phyloP scores from a whole-genome alignment of 108 stramenopile genomes.

The Cyclotella kingstonii region DNA sequence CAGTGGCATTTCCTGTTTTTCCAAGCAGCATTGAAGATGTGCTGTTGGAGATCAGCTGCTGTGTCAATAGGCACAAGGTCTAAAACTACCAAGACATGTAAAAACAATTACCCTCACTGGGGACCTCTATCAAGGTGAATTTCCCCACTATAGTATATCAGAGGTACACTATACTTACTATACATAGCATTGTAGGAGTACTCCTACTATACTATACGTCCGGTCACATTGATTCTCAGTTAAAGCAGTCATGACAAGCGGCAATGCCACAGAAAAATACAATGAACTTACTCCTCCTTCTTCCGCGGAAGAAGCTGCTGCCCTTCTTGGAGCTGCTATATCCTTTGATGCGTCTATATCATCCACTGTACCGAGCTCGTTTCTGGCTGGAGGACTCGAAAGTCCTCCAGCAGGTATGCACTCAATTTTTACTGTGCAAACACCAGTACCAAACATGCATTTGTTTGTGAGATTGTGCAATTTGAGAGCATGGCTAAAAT shows the following conservation, averaged over 20 bases:
- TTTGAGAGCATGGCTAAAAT: constrained; percentile 61
- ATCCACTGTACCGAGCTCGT: constrained; percentile 1
- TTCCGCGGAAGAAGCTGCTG: constrained; percentile 85
- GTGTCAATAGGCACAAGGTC: too few species aligned
- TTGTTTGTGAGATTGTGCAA: constrained; percentile 61
- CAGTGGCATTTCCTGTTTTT: too few species aligned
- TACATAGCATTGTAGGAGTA: too few species aligned
- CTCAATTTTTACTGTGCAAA: constrained; percentile 60
- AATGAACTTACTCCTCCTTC: constrained; percentile 46
- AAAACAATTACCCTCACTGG: too few species aligned
- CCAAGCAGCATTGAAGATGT: too few species aligned
- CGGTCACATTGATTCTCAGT: too few species aligned
- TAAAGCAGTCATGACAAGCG: background rate
- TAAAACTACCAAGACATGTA: too few species aligned
- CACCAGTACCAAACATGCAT: constrained; percentile 68
- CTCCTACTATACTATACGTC: too few species aligned
- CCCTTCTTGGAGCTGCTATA: constrained; percentile 71
- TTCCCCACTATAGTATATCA: too few species aligned
- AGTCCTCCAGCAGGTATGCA: constrained; percentile 81
- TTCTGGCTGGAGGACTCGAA: background rate
- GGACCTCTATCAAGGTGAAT: too few species aligned
- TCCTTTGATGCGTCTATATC: constrained; percentile 38
- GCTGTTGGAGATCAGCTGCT: too few species aligned
- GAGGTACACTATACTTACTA: too few species aligned
- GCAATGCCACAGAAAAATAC: background rate